Base-by-base conservation (phyloP, 805 yeast species). In the Candida hungchunana region DNA sequence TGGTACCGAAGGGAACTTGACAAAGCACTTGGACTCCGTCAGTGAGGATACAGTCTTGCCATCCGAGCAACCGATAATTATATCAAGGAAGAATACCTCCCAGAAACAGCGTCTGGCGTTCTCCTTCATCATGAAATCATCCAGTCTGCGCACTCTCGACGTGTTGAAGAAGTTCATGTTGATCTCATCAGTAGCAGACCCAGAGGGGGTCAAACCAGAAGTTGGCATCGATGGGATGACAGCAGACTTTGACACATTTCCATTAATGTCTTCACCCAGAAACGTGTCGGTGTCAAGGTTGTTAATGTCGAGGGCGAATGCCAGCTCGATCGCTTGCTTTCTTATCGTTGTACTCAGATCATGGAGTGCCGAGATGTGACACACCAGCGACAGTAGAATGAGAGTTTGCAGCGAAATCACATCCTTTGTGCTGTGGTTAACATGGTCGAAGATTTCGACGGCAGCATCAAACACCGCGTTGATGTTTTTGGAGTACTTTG, bases 351-450 rank as follows among this genome's bases (percentile, higher is more conserved):
- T 55, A 29, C 74, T 66, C 29, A 71, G 42, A 25, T 66, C 71
- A 46, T 73, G 78, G 7, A 73, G 45, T 0, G 77, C 68, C n/a
- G 75, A 69, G 18, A 73, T 67, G 43, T 73, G 79, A 12, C 74
- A 60, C 4, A 66, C 60, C 47, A 73, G 59, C 0, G 72, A 59
- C 7, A 68, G 34, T 10, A 73, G 36, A 7, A 69, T 47, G 29
- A 72, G 42, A 0, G 67, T 47, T 40, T 73, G 78, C 15, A 73
- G 39, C 1, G 73, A 50, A 3, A 71, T 48, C 6, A 73, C 51
- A 50, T 73, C 79, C 26, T 60, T 59, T 44, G 50, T 26, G 4
- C 32, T 34, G 45, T 63, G 30, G 17, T 44, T 46, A 7, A 53
- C 53, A 21, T 54, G 55, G 14, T 53, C 57, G 1, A 59, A 35